phyloP scores from a whole-genome alignment of 805 yeast genomes.

The Teunomyces barrocoloradensis region DNA sequence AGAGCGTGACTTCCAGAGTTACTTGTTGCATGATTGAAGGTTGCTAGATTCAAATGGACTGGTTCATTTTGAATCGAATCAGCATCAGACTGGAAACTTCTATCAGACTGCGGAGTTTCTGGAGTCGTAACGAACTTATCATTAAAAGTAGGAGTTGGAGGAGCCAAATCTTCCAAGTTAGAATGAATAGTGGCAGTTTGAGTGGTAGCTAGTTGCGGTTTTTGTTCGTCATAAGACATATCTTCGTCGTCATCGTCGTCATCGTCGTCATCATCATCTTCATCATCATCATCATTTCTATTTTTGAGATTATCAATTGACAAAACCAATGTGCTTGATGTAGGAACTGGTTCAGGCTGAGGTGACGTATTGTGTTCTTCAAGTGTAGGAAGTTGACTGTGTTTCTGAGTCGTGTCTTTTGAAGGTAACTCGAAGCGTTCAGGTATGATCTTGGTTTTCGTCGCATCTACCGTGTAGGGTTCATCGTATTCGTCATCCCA shows the following conservation, averaged over 20 bases:
- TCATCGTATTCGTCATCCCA: constrained; percentile 36
- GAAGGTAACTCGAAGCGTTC: constrained; percentile 9
- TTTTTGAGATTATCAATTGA: constrained; percentile 29
- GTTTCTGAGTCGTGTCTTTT: not conserved
- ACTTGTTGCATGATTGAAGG: not conserved
- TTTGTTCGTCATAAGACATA: constrained; percentile 1
- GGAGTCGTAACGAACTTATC: constrained; percentile 12
- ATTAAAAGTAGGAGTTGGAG: constrained; percentile 31
- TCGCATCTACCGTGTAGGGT: constrained; percentile 2
- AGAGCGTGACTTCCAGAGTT: not conserved
- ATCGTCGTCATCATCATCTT: constrained; percentile 11
- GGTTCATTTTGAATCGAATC: constrained; percentile 43
- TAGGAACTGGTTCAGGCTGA: not conserved
- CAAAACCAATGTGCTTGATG: constrained; percentile 24
- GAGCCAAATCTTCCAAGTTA: constrained; percentile 9
- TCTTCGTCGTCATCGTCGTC: constrained; percentile 4
- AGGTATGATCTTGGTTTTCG: constrained; percentile 1
- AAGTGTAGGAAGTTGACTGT: not conserved
- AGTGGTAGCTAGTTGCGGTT: not conserved
- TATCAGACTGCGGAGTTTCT: constrained; percentile 35
- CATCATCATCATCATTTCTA: constrained; percentile 12
- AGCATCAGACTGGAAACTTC: constrained; percentile 37
- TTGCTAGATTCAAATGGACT: constrained; percentile 21
- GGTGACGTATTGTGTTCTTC: not conserved
- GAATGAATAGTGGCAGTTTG: not conserved